Base-by-base conservation (phyloP, 2,329 filamentous ascomycete species). In the Trichoderma gracile region DNA sequence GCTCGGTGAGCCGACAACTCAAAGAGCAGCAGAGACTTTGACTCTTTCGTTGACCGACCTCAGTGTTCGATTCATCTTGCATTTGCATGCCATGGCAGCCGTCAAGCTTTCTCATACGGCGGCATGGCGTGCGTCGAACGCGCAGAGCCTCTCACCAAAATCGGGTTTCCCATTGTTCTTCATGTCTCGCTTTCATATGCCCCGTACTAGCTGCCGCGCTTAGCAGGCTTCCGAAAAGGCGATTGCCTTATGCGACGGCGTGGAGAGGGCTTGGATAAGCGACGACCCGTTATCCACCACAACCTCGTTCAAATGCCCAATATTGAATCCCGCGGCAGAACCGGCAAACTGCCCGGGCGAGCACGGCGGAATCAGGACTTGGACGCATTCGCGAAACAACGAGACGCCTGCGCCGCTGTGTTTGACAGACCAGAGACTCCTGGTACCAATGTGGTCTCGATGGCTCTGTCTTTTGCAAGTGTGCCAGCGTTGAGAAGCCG, bases 241-340 rank as follows among this genome's bases (percentile, higher is more conserved):
- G 33, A 38, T 38, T 38, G 10, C 10, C 12, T 38, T 21, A 50
- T 59, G 56, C 56, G 56, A 59, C 56, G 45, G 56, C 14, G 56
- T 59, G 56, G 56, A 59, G 49, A 14, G 25, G 17, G 49, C 27
- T 40, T 42, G 33, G 33, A 38, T 49, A 47, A 59, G 43, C 45
- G 56, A 40, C 45, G 45, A n/a, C 38, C 53, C 38, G 27, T 12
- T 19, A 27, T 40, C 53, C 53, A 56, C 53, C 25, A 40, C 52
- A 19, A 42, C 17, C n/a, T 43, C 38, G 30, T 27, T 19, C 19
- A 19, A 15, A 25, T 43, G 21, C 9, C n/a, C 47, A 21, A 21
- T n/a, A 7, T 9, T 21, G 21, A 52, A 30, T 47, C 23, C 33
- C 57, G 33, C 57, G 57, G 57, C 46, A 52, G 38, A 42, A 21